Base-by-base conservation (phyloP, 2,329 filamentous ascomycete species). In the Monilinia aucupariae region DNA sequence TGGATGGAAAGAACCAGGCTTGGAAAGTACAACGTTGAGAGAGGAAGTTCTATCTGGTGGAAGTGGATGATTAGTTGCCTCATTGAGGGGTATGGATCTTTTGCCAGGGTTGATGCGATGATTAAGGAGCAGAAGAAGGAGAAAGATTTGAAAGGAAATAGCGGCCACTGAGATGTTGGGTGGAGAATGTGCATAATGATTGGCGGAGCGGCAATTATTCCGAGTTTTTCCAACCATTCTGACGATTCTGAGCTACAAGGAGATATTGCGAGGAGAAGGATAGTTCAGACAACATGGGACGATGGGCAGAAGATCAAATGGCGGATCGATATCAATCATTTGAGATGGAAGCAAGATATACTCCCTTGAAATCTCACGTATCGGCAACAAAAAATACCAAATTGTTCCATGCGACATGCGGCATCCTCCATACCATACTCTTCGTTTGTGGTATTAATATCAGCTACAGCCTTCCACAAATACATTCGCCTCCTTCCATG, bases 61-160 rank as follows among this genome's bases (percentile, higher is more conserved):
- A 68, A 76, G 60, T 88, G 85, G 85, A 72, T 82, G 39, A 69
- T 66, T 7, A 79, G 76, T 50, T 78, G 78, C 55, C 81, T 85
- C 63, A 67, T 85, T 2, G 85, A 86, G 72, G 85, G 85, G 2
- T 71, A 74, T 55, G 75, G 77, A 34, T 74, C 78, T 1, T 84
- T 84, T 65, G 65, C 68, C 69, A 77, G 83, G 49, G 80, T 86
- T 65, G 81, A 86, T 72, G 68, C 71, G 13, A 68, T 80, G 20
- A 77, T 85, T 30, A 75, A 71, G 49, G 73, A 73, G 67, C 78
- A 80, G 75, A 76, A 68, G 71, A 72, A 68, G 64, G 75, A 75
- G 68, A 76, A 76, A 71, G 76, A 77, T 51, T 34, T 22, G 2
- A 63, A 63, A 37, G 55, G 37, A 17, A 56, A 48, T 32, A 41